phyloP scores from a whole-genome alignment of 2,329 filamentous ascomycete genomes.

The Tolypocladium inflatum region DNA sequence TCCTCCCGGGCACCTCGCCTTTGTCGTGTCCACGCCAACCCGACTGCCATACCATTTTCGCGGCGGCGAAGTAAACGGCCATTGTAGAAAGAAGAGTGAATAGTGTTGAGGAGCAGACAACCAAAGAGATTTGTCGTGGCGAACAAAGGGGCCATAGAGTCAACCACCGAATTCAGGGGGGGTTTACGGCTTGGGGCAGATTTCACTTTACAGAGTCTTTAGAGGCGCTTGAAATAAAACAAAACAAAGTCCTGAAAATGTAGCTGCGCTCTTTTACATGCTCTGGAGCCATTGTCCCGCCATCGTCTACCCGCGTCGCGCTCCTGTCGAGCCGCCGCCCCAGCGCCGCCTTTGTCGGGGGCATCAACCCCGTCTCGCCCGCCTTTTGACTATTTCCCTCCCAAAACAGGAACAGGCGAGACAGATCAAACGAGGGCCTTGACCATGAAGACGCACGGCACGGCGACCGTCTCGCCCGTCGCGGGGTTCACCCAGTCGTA shows the following conservation, averaged over 20 bases:
- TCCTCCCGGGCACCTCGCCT: not conserved
- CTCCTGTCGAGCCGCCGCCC: not conserved
- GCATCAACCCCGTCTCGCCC: no score
- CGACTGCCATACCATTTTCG: no score
- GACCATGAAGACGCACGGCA: slow-evolving; percentile 13
- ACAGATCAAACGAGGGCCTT: not conserved
- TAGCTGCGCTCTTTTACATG: not conserved
- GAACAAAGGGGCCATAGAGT: not conserved
- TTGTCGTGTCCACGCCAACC: not conserved
- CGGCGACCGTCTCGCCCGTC: slow-evolving; percentile 2
- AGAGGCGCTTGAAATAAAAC: not conserved
- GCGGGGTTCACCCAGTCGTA: slow-evolving; percentile 10
- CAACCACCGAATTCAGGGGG: not conserved
- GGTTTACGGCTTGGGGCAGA: not conserved
- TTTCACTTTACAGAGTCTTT: not conserved
- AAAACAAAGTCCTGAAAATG: not conserved
- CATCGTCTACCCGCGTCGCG: not conserved
- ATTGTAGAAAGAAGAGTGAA: not conserved
- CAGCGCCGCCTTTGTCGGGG: not conserved
- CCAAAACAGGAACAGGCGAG: not conserved
- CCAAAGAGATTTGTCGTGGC: not conserved
- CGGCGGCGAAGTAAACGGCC: not conserved
- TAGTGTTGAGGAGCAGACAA: not conserved
- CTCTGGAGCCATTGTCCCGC: not conserved
- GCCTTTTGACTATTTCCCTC: not conserved